A percentile compares a stretch with the other conserved stretches of the same genome.
Conservation (phyloP, 352 stramenopile genomes). For the Phytophthora sp. region DNA sequence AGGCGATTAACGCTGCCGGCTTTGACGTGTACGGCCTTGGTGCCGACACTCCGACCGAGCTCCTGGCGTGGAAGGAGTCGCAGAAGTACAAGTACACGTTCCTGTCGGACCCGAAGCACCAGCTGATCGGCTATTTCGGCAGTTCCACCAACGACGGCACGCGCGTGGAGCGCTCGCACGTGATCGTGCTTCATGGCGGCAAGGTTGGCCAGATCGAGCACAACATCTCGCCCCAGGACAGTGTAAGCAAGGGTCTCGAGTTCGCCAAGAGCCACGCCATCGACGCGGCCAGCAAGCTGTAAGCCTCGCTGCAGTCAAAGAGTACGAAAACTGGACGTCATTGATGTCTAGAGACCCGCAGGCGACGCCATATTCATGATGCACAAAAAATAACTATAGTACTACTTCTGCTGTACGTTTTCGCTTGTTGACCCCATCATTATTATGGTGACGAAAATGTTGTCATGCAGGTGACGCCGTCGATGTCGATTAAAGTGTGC, state of each 20-base stretch:
- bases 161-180: conserved; percentile 82
- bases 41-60: conserved; percentile 66
- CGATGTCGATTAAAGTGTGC: conserved; percentile 3
- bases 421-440: background rate
- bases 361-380: conserved; percentile 26
- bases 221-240: conserved; percentile 81
- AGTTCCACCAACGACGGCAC: conserved; percentile 68
- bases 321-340: conserved; percentile 23
- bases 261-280: conserved; percentile 56
- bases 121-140: conserved; percentile 80
- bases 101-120: conserved; percentile 81
- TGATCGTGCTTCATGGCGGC: conserved; percentile 81
- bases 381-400: conserved; percentile 21
- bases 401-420: conserved; percentile 15
- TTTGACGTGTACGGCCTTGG: conserved; percentile 88
- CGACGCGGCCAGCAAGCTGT: conserved; percentile 43
- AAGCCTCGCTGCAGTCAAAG: conserved; percentile 10
- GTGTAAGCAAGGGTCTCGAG: conserved; percentile 76
- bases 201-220: conserved; percentile 74
- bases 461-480: conserved; percentile 16
- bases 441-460: conserved; percentile 24
- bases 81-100: conserved; percentile 84
- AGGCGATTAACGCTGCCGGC: conserved; percentile 71
- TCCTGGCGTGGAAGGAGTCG: conserved; percentile 81
- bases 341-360: conserved; percentile 4